Conservation (phyloP, 179 eudicot species). For the Gypsophila paniculata region DNA sequence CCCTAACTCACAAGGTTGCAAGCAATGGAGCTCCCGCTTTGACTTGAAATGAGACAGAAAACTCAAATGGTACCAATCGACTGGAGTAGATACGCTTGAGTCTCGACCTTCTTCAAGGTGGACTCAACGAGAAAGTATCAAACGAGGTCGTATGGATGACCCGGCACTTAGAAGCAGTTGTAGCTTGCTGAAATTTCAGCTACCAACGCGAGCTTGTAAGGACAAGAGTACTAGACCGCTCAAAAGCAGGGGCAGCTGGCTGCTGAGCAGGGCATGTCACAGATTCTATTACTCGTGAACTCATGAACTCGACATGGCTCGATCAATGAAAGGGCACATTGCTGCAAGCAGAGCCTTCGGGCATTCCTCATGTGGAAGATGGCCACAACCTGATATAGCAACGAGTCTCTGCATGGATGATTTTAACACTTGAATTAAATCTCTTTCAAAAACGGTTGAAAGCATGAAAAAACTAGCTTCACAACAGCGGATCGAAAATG, state of each 20-base stretch:
- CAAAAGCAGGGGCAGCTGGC: conserved; percentile 16
- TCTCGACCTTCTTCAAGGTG: conserved; percentile 2
- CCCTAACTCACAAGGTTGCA: conserved; percentile 3
- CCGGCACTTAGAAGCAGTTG: conserved; percentile 5
- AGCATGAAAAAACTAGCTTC: not conserved
- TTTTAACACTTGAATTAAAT: not conserved
- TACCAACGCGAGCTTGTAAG: not conserved
- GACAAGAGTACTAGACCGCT: not conserved
- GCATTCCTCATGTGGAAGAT: conserved; percentile 98
- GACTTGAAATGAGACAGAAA: not conserved
- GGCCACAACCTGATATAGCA: conserved; percentile 94
- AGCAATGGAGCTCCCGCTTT: not conserved
- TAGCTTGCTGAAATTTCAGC: not conserved
- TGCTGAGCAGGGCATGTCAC: not conserved
- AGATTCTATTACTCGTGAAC: conserved; percentile 21
- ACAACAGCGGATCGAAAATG: not conserved
- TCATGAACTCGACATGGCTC: conserved; percentile 37
- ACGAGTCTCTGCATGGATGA: conserved; percentile 69
- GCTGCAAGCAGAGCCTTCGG: conserved; percentile 95
- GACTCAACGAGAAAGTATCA: conserved; percentile 8
- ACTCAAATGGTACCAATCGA: not conserved
- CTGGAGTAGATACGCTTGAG: not conserved
- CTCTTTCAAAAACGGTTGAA: not conserved
- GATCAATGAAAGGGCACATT: conserved; percentile 68
- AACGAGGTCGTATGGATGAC: not conserved